Percentiles rank a stretch among this genome's conserved stretches.
Conservation (phyloP, 495 filamentous ascomycete genomes). For the Aspergillus ellipticus region DNA sequence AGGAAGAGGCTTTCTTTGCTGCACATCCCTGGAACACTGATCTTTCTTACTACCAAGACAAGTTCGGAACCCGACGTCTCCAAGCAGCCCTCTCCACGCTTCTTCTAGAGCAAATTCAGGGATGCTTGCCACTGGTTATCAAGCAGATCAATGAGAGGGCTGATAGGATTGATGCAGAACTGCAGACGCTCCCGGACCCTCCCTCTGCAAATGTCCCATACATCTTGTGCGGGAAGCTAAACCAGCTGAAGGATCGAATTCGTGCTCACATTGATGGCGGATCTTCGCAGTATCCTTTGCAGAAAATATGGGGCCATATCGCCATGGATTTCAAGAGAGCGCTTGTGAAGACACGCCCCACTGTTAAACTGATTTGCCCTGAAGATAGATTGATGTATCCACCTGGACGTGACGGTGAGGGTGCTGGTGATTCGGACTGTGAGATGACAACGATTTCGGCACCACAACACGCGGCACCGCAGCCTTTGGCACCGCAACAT, state of each 20-base stretch:
- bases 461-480: too few species aligned
- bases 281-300: constrained; percentile 25
- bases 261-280: constrained; percentile 35
- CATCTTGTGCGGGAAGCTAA: constrained; percentile 33
- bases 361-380: constrained; percentile 20
- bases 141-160: constrained; percentile 52
- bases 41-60: constrained; percentile 43
- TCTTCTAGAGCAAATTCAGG: constrained; percentile 54
- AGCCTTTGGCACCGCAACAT: too few species aligned
- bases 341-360: constrained; percentile 31
- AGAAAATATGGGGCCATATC: constrained; percentile 34
- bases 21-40: constrained; percentile 42
- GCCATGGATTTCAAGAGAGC: constrained; percentile 34
- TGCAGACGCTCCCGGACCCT: constrained; percentile 53
- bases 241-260: constrained; percentile 28
- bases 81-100: constrained; percentile 50
- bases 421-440: constrained; percentile 26
- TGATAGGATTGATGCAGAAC: constrained; percentile 39
- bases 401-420: neutral
- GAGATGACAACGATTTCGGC: constrained; percentile 23
- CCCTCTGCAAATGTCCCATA: constrained; percentile 39
- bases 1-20: constrained; percentile 60
- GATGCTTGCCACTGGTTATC: constrained; percentile 57
- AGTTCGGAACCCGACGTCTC: constrained; percentile 57
- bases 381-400: neutral